These are phyloP conservation scores for Calamus simplicifolius DNA, from an alignment of 176 grass and related monocot species.

Conservation along the genomic window DNA sequence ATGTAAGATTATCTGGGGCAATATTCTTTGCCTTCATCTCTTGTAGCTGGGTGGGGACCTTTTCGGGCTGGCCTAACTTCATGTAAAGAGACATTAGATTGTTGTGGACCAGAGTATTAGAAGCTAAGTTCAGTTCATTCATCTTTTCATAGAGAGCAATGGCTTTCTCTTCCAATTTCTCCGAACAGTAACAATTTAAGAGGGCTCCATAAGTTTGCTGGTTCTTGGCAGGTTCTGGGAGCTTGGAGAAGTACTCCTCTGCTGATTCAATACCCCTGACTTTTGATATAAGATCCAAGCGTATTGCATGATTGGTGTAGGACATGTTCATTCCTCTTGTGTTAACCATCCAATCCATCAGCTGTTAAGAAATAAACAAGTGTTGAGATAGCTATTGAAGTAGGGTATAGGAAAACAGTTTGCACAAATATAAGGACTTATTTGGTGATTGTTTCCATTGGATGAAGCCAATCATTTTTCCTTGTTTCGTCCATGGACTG, in stretches of 20 bases:
- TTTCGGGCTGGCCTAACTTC: conserved; percentile 45
- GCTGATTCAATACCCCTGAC: conserved; percentile 47
- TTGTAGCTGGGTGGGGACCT: conserved; percentile 35
- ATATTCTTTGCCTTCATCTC: conserved; percentile 69
- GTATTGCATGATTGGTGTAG: conserved; percentile 50
- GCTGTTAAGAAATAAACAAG: conserved; percentile 11
- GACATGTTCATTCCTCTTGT: conserved; percentile 54
- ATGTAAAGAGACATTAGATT: conserved; percentile 67
- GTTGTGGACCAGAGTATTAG: conserved; percentile 25
- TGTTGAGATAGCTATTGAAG: no score
- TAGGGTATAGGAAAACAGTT: conserved; percentile 8
- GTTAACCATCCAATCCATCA: conserved; percentile 69
- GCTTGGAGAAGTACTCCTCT: conserved; percentile 54
- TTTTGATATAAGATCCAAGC: conserved; percentile 55
- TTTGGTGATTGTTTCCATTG: no score
- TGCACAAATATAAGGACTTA: no score
- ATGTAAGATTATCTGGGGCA: conserved; percentile 44
- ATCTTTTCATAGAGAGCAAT: conserved; percentile 45
- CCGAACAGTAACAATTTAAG: conserved; percentile 46
- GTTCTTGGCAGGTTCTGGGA: conserved; percentile 48
- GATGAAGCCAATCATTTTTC: no score
- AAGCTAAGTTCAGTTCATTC: conserved; percentile 28
- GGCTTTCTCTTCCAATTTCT: conserved; percentile 46
- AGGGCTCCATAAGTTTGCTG: conserved; percentile 53
- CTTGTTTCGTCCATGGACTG: no score